Percentiles rank a stretch among this genome's conserved stretches.
These are phyloP conservation scores for Mercurialis annua DNA, from an alignment of 345 rosid species.

Conservation along the genomic window DNA sequence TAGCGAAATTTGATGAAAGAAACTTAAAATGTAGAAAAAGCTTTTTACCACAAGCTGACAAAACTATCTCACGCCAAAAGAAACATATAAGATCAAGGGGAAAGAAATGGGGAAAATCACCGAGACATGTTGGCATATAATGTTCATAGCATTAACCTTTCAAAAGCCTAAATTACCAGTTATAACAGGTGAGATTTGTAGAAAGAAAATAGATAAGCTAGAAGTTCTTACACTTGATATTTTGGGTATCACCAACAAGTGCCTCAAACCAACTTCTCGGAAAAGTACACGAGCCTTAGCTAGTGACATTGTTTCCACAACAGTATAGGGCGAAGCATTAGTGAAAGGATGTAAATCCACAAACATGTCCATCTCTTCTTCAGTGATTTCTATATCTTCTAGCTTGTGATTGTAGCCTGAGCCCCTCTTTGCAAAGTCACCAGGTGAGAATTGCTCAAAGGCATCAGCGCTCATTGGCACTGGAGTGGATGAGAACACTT, in stretches of 20 bases:
- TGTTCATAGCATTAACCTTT: not conserved
- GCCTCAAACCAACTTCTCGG: slow-evolving; percentile 83
- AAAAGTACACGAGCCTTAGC: slow-evolving; percentile 84
- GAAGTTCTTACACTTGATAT: slow-evolving; percentile 50
- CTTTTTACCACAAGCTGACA: not conserved
- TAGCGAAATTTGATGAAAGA: not conserved
- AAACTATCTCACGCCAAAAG: not conserved
- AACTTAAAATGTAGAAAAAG: not conserved
- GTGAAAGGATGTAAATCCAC: slow-evolving; percentile 83
- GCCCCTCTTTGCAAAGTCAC: slow-evolving; percentile 76
- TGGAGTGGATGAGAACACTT: slow-evolving; percentile 51
- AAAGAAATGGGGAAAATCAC: not conserved
- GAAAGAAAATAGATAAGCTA: slow-evolving; percentile 10
- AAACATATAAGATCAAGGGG: slow-evolving; percentile 3
- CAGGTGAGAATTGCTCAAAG: slow-evolving; percentile 45
- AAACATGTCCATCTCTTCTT: slow-evolving; percentile 87
- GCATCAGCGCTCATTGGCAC: slow-evolving; percentile 33
- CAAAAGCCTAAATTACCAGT: not conserved
- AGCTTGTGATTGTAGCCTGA: slow-evolving; percentile 54
- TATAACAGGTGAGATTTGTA: not conserved
- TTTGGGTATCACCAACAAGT: slow-evolving; percentile 80
- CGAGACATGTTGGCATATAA: not conserved
- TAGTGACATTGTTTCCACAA: slow-evolving; percentile 91
- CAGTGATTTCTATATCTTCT: slow-evolving; percentile 63
- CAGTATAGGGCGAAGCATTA: slow-evolving; percentile 88